These are phyloP conservation scores for Mycena metata DNA, from an alignment of 768 basidiomycete genomes.

Conservation along the genomic window DNA sequence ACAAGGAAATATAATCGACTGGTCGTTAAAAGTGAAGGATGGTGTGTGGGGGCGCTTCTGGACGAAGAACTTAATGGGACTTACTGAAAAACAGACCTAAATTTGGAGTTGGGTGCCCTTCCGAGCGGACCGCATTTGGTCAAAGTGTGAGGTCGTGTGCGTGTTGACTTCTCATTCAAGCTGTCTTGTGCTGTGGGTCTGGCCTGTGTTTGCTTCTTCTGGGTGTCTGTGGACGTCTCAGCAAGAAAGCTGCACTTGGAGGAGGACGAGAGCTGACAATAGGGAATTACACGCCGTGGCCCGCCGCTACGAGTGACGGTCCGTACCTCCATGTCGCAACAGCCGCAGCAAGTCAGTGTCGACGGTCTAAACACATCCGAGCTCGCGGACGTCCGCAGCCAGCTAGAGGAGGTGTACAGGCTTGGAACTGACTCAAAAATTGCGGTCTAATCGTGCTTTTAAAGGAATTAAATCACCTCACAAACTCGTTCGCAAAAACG, in stretches of 20 bases:
- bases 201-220: background rate
- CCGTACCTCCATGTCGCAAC: constrained; percentile 49
- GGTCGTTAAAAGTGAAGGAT: constrained; percentile 79
- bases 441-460: constrained; percentile 14
- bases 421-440: constrained; percentile 3
- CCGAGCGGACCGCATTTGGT: constrained; percentile 87
- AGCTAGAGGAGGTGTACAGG: constrained; percentile 88
- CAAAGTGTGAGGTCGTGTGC: constrained; percentile 84
- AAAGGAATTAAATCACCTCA: constrained; percentile 93
- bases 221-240: too few relatives aligned
- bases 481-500: constrained; percentile 93
- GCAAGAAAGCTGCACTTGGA: too few relatives aligned
- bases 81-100: constrained; percentile 62
- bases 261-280: constrained; percentile 16
- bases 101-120: constrained; percentile 84
- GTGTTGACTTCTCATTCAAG: constrained; percentile 42
- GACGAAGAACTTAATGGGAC: background rate
- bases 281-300: too few relatives aligned
- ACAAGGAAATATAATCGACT: constrained; percentile 83
- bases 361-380: constrained; percentile 88
- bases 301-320: constrained; percentile 17
- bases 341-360: constrained; percentile 81
- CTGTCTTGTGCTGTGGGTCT: background rate
- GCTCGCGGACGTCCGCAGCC: constrained; percentile 89
- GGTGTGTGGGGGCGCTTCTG: constrained; percentile 58